A percentile compares a stretch with the other conserved stretches of the same genome.
phyloP scores from a whole-genome alignment of 2,329 filamentous ascomycete genomes.

The Graphilbum ipis-grandicollis region DNA sequence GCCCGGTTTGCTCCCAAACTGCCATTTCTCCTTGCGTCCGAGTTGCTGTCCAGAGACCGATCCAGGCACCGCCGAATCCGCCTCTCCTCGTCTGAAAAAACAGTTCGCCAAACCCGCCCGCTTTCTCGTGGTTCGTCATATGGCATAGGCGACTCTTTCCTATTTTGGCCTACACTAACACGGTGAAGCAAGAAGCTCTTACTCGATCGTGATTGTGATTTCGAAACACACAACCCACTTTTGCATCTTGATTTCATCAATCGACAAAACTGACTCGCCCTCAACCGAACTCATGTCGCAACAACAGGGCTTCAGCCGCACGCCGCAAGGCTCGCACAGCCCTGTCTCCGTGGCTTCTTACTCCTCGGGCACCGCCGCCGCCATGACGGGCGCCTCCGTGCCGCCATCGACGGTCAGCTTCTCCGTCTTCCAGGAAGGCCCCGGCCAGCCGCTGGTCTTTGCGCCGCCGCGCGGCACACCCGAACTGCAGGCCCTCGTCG shows the following conservation, averaged over 20 bases:
- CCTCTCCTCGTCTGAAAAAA: too few relatives aligned
- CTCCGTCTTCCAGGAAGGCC: constrained; percentile 39
- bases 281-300: constrained; percentile 5
- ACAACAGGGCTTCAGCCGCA: constrained; percentile 4
- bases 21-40: too few relatives aligned
- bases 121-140: background rate
- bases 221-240: too few relatives aligned
- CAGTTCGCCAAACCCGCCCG: too few relatives aligned
- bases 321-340: constrained; percentile 2
- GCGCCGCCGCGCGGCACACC: constrained; percentile 44
- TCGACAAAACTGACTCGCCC: too few relatives aligned
- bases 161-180: too few relatives aligned
- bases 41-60: too few relatives aligned
- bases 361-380: constrained; percentile 3
- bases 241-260: too few relatives aligned
- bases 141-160: background rate
- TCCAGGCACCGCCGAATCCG: too few relatives aligned
- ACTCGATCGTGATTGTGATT: too few relatives aligned
- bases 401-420: constrained; percentile 19
- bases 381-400: constrained; percentile 1
- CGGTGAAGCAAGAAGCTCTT: too few relatives aligned
- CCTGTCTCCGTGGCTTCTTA: constrained; percentile 3
- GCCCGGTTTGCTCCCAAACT: too few relatives aligned
- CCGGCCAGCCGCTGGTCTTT: constrained; percentile 45
- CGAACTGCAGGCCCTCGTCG: constrained; percentile 43